Percentiles rank a stretch among this genome's conserved stretches.
phyloP scores from a whole-genome alignment of 495 filamentous ascomycete genomes.

The Hypoxylon lienhwacheense region DNA sequence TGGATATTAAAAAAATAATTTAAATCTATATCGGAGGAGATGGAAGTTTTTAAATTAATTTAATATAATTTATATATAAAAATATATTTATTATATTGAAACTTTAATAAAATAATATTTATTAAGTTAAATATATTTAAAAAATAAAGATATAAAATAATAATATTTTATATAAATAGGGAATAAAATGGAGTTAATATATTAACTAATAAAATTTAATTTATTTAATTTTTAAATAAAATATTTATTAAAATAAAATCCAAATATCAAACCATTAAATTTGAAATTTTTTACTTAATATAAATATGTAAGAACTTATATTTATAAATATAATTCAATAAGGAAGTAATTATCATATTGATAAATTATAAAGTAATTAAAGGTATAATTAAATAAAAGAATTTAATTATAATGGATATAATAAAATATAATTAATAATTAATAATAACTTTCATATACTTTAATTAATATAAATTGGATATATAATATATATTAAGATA shows the following conservation, averaged over 20 bases:
- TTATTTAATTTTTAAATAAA: not conserved
- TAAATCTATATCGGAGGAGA: not conserved
- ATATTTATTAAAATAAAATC: not conserved
- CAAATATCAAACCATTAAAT: not conserved
- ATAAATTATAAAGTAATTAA: not conserved
- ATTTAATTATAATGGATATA: not conserved
- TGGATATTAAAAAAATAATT: not conserved
- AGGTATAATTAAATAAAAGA: not conserved
- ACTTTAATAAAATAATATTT: not conserved
- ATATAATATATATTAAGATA: not conserved
- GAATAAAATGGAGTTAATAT: not conserved
- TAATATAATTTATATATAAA: not conserved
- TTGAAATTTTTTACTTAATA: not conserved
- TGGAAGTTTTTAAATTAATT: not conserved
- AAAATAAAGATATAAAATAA: not conserved
- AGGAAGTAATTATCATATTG: not conserved
- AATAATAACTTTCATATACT: not conserved
- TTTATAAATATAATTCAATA: not conserved
- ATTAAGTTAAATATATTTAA: not conserved
- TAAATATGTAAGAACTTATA: not conserved
- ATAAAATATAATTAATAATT: not conserved
- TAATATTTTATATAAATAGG: not conserved
- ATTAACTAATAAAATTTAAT: not conserved
- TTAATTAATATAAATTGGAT: not conserved
- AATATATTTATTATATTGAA: not conserved